Evolutionary conservation across 1,139 yeast genomes (phyloP).

Genomic region (Saccharomyces pastorianus): DNA sequence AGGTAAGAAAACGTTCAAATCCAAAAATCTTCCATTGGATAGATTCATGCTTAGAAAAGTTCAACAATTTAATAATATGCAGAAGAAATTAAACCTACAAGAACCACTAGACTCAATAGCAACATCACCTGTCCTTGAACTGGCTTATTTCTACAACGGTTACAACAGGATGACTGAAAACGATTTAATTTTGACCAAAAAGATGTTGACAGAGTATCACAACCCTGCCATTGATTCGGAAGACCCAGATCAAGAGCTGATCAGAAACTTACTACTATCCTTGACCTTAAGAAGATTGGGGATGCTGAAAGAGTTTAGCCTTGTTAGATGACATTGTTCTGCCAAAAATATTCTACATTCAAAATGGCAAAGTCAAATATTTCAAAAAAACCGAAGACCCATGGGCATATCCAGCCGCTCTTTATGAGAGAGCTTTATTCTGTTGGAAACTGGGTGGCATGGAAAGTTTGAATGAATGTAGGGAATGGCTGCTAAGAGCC

Average conservation of each 20-base stretch:
- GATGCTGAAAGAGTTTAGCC: conserved; percentile 44
- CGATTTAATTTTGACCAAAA: conserved; percentile 47
- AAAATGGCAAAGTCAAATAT: conserved; percentile 34
- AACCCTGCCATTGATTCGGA: conserved; percentile 29
- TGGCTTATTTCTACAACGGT: conserved; percentile 88
- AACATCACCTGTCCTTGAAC: conserved; percentile 78
- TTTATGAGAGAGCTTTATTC: conserved; percentile 79
- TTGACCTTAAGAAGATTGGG: conserved; percentile 58
- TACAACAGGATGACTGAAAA: conserved; percentile 71
- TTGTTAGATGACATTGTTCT: conserved; percentile 56
- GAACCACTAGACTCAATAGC: conserved; percentile 69
- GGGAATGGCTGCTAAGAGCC: conserved; percentile 66
- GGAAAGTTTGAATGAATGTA: conserved; percentile 48
- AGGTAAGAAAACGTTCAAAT: conserved; percentile 65
- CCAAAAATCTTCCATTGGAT: conserved; percentile 86
- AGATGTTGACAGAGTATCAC: conserved; percentile 36
- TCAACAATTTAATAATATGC: conserved; percentile 45
- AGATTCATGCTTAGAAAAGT: conserved; percentile 69
- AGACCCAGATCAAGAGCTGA: conserved; percentile 56
- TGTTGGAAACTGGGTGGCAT: conserved; percentile 64
- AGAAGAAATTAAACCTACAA: conserved; percentile 37
- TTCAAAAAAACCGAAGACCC: conserved; percentile 57
- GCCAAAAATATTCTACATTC: conserved; percentile 24
- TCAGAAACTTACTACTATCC: conserved; percentile 57
- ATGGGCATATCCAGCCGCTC: conserved; percentile 80